Evolutionary conservation across 1,284 basidiomycete species (phyloP).

Genomic region (Heterobasidion parviporum): DNA sequence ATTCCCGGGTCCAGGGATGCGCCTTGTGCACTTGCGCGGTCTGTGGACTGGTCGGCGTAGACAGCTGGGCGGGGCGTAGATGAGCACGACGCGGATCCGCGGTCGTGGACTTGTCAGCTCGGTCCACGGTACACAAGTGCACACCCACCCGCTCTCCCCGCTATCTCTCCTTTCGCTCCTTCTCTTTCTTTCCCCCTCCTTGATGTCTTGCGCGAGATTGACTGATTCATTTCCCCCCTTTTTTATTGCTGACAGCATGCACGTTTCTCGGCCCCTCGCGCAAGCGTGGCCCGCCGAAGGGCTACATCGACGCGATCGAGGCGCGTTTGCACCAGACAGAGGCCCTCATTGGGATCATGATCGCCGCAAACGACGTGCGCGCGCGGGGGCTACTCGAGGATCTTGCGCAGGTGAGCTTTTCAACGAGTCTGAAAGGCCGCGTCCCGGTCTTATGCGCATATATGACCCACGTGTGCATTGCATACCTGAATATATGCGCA

Average conservation of each 20-base stretch:
- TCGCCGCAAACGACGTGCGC: constrained; percentile 58
- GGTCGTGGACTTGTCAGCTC: no score
- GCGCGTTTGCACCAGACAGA: constrained; percentile 83
- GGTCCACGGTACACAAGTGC: no score
- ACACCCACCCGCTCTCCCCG: no score
- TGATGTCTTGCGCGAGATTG: neutral
- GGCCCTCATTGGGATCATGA: constrained; percentile 70
- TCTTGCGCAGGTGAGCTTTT: constrained; percentile 33
- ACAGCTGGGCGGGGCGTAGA: no score
- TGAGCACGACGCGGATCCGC: no score
- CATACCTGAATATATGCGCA: neutral
- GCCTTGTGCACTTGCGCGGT: no score
- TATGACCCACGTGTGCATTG: no score
- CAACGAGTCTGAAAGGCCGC: neutral
- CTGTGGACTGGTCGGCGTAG: no score
- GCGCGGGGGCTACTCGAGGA: constrained; percentile 53
- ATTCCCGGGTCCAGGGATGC: no score
- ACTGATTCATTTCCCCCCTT: neutral
- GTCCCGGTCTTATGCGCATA: no score
- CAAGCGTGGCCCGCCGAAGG: constrained; percentile 80
- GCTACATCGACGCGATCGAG: constrained; percentile 88
- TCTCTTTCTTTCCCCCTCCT: neutral
- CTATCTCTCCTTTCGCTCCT: neutral
- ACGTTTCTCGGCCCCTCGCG: constrained; percentile 78
- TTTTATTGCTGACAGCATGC: constrained; percentile 37